Base-by-base conservation (phyloP, 2,329 filamentous ascomycete species). In the Blastomyces emzantsi region DNA sequence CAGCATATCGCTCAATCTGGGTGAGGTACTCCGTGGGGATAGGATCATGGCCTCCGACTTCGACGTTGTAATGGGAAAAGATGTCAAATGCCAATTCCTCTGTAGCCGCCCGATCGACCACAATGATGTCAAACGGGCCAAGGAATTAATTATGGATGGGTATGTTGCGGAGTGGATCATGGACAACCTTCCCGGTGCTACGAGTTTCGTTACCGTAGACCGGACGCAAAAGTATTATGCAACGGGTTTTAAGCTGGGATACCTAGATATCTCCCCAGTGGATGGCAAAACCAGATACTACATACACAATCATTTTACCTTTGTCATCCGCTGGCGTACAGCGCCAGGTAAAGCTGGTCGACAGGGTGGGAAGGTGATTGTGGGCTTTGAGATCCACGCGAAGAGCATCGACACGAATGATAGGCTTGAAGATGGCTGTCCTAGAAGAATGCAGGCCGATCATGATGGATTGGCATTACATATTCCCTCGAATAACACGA, bases 121-220 rank as follows among this genome's bases (percentile, higher is more conserved):
- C 49, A 80, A 81, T 56, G 88, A 87, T 57, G 75, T 95, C 64
- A 82, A 83, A 69, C 84, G 85, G 72, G 88, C 89, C 4, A 84
- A 83, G 69, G 81, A 92, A 66, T 78, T 96, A 70, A 87, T 96
- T 49, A 83, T 83, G 65, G 84, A 92, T 62, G 90, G 89, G 45
- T 95, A 94, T 74, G 86, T 94, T n/a, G 87, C 87, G 1, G 91
- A 96, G 75, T 96, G 91, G 92, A 95, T 96, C 68, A 89, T 94
- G 67, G 91, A 96, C 75, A 96, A 96, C 70, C 81, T 96, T 11
- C 91, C 92, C 1, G 91, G 91, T 7, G 91, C 91, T 45, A 95
- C 91, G 9, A 92, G 88, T 74, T 95, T 95, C 72, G 88, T 94
- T 36, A 93, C 90, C 0, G 88, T 90, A 45, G 91, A 95, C 75